A percentile compares a stretch with the other conserved stretches of the same genome.
These are phyloP conservation scores for Cutaneotrichosporon sp. DNA, from an alignment of 1,284 basidiomycete genomes.

Conservation along the genomic window DNA sequence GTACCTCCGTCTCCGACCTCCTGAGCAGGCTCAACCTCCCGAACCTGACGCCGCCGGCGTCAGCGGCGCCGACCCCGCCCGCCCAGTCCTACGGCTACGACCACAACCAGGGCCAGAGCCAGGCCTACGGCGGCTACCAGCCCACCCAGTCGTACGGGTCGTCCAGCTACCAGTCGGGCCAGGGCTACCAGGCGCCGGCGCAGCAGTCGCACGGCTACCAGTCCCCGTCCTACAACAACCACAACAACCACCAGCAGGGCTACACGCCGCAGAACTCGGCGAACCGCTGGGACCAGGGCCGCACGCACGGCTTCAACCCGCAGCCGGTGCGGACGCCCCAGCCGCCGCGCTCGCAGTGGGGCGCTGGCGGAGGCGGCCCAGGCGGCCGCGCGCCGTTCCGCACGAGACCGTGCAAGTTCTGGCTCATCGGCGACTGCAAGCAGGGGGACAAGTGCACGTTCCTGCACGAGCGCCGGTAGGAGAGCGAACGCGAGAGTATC, in stretches of 20 bases:
- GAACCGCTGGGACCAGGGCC: background rate
- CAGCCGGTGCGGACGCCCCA: background rate
- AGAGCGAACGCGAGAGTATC: background rate
- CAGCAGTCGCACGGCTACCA: background rate
- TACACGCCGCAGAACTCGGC: background rate
- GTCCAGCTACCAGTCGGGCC: background rate
- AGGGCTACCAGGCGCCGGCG: background rate
- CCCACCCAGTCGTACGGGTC: background rate
- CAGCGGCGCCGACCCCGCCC: background rate
- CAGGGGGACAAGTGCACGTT: background rate
- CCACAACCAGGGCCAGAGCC: background rate
- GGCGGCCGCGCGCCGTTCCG: background rate
- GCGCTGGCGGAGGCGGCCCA: background rate
- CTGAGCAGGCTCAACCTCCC: conserved; percentile 12
- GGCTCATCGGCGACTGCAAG: background rate
- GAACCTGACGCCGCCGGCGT: background rate
- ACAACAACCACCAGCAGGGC: background rate
- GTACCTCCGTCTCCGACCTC: conserved; percentile 5
- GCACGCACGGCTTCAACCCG: background rate
- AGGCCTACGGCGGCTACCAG: conserved; percentile 5
- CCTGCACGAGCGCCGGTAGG: background rate
- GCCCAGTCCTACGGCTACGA: background rate
- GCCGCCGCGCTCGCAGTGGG: background rate
- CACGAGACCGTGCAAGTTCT: conserved; percentile 4
- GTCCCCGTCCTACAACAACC: background rate